Base-by-base conservation (phyloP, 1,284 basidiomycete species). In the Cerioporus squamosus region DNA sequence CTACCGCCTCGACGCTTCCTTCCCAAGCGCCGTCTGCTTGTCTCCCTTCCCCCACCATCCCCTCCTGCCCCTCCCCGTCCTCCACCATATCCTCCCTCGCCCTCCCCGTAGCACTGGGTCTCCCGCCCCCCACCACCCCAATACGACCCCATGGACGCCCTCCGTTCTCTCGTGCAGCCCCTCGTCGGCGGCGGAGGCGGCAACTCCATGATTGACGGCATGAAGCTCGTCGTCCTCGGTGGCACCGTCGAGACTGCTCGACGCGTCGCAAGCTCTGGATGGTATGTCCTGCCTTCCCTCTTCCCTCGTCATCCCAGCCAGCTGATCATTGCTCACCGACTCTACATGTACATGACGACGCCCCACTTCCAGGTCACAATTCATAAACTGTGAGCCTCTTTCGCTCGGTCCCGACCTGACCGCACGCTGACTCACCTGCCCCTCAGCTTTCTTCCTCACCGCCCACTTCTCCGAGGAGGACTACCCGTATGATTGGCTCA, bases 391-490 rank as follows among this genome's bases (percentile, higher is more conserved):
- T 91, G 73, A 79, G 89, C 33, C 33, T 79, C 44, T 20, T 43
- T 20, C 55, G 8, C 39, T 18, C 56, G 60, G 60, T 55, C 50
- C 59, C 62, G 54, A 40, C 36, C 24, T 23, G 33, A 36, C 44
- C 53, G 61, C 53, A 57, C 61, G 51, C 59, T 59, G 45, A 61
- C 60, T 68, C 48, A 66, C 56, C 47, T 66, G 38, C 48, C 53
- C 55, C 47, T 48, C 70, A 92, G 90, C 90, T 0, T 93, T 93
- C 80, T 93, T 92, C 83, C 82, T 93, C 53, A 92, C 90, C 23
- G 90, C 90, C 9, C 89, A 92, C 74, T 92, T 93, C 76, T 88
- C 84, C 60, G 90, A 92, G 74, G 90, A 92, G 71, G 90, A 92
- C 70, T 90, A 90, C 64, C 90, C 90, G 2, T 92, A 91, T 66